A percentile compares a stretch with the other conserved stretches of the same genome.
phyloP scores from a whole-genome alignment of 1,284 basidiomycete genomes.

The Xerocomus amazonicus region DNA sequence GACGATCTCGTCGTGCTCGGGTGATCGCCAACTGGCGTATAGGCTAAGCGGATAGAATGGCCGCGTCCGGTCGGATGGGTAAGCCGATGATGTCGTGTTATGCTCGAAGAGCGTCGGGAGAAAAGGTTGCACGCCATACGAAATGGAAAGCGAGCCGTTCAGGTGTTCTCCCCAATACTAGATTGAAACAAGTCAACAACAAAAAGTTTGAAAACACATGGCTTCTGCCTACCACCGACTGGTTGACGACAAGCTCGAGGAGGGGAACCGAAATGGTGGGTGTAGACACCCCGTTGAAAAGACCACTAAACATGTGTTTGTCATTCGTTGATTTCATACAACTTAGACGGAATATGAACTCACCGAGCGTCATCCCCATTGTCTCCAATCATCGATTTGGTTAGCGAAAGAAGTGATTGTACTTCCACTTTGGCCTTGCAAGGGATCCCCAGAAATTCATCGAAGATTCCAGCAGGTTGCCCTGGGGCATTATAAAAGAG shows the following conservation, averaged over 20 bases:
- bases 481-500: slow-evolving; percentile 55
- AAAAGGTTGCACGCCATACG: slow-evolving; percentile 37
- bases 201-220: neutral
- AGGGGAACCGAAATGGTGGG: slow-evolving; percentile 7
- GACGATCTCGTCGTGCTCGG: slow-evolving; percentile 37
- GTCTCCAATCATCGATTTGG: slow-evolving; percentile 6
- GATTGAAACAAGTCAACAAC: neutral
- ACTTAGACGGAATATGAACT: no score
- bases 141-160: slow-evolving; percentile 12
- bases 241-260: slow-evolving; percentile 11
- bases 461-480: slow-evolving; percentile 48
- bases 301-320: neutral
- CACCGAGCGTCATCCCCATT: neutral
- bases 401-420: slow-evolving; percentile 33
- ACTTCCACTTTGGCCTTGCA: slow-evolving; percentile 32
- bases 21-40: slow-evolving; percentile 42
- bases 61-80: slow-evolving; percentile 42
- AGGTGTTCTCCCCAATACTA: slow-evolving; percentile 12
- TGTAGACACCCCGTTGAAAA: slow-evolving; percentile 17
- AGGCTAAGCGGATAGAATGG: slow-evolving; percentile 47
- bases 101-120: slow-evolving; percentile 43
- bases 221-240: slow-evolving; percentile 10
- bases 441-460: slow-evolving; percentile 39
- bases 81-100: slow-evolving; percentile 39
- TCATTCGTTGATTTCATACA: neutral